These are phyloP conservation scores for Ploettnerulaceae sp. DNA, from an alignment of 2,329 filamentous ascomycete species.

Conservation along the genomic window DNA sequence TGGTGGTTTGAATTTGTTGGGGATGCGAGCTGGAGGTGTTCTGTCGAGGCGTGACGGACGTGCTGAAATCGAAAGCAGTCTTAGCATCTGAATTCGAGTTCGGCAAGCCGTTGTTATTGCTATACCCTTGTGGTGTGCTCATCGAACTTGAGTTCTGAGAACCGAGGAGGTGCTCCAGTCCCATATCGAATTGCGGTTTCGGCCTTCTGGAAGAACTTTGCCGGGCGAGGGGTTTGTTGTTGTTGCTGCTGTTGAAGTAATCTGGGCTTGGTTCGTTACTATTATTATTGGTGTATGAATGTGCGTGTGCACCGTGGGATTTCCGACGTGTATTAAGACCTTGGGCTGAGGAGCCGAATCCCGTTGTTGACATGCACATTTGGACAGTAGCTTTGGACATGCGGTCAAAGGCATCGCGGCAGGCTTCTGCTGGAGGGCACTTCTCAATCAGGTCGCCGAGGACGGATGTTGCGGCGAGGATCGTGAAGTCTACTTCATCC, in stretches of 20 bases:
- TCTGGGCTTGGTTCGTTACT: conserved; percentile 9
- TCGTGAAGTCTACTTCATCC: conserved; percentile 97
- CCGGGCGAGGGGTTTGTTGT: conserved; percentile 11
- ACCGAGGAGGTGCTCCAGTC: conserved; percentile 31
- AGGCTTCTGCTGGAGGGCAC: conserved; percentile 91
- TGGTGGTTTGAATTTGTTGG: conserved; percentile 7
- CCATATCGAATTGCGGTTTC: conserved; percentile 33
- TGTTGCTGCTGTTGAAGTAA: conserved; percentile 23
- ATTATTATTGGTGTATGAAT: conserved; percentile 1
- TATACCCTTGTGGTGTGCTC: background rate
- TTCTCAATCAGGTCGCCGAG: conserved; percentile 89
- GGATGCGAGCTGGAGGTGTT: conserved; percentile 6
- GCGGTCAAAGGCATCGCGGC: conserved; percentile 87
- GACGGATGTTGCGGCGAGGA: conserved; percentile 87
- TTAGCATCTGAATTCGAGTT: conserved; percentile 7
- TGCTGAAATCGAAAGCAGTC: conserved; percentile 19
- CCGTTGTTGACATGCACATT: conserved; percentile 79
- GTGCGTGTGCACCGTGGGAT: conserved; percentile 14
- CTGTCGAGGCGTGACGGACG: conserved; percentile 7
- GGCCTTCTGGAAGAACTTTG: conserved; percentile 15
- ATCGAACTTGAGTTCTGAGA: conserved; percentile 5
- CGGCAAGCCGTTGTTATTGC: background rate
- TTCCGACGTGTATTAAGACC: conserved; percentile 24
- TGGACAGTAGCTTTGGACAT: conserved; percentile 94
- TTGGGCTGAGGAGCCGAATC: conserved; percentile 30